Conservation (phyloP, 257 asterid genomes). For the Capsicum baccatum region DNA sequence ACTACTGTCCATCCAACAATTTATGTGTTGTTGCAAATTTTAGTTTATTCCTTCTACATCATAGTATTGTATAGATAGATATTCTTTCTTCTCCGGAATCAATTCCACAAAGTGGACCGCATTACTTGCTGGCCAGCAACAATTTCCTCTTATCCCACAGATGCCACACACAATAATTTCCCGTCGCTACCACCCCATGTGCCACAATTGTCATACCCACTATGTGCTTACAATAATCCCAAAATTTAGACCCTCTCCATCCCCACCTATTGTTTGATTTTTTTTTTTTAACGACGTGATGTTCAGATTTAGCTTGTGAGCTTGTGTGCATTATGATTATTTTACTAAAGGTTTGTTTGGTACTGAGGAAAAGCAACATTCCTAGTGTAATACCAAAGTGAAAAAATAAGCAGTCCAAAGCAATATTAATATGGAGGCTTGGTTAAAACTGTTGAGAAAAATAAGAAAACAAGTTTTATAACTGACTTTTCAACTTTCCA, state of each 20-base stretch:
- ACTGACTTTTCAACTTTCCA: not conserved
- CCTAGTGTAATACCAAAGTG: no score
- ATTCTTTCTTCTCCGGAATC: not conserved
- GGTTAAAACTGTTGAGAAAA: no score
- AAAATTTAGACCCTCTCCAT: not conserved
- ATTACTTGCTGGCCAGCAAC: slow-evolving; percentile 3
- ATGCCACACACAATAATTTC: not conserved
- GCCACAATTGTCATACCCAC: slow-evolving; percentile 7
- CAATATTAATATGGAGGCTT: no score
- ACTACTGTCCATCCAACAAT: slow-evolving; percentile 19
- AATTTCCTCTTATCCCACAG: not conserved
- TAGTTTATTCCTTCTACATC: not conserved
- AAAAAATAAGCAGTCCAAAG: no score
- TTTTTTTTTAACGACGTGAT: not conserved
- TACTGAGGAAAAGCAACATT: no score
- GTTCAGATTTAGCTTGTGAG: not conserved
- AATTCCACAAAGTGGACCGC: slow-evolving; percentile 20
- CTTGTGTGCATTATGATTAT: not conserved
- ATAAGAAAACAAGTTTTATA: not conserved
- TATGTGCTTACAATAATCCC: not conserved
- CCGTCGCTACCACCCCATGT: slow-evolving; percentile 22
- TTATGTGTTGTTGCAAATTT: not conserved
- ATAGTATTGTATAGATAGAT: not conserved
- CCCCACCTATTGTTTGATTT: not conserved
- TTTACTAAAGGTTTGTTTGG: not conserved